These are phyloP conservation scores for Oropetium thomaeum DNA, from an alignment of 176 grass and related monocot genomes.

Conservation along the genomic window DNA sequence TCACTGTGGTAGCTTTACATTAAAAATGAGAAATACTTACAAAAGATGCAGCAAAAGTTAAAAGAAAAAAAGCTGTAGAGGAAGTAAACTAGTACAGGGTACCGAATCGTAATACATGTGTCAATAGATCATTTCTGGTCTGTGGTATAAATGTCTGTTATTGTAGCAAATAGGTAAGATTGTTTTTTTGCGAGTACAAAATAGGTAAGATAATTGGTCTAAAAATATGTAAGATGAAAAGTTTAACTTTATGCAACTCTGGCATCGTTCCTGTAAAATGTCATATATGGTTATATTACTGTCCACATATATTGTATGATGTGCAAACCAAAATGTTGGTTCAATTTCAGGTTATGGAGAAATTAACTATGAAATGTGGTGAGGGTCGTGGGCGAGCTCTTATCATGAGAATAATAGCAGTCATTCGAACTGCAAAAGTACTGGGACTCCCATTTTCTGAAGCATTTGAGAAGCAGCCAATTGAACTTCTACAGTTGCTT, in stretches of 20 bases:
- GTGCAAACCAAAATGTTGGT: slow-evolving; percentile 19
- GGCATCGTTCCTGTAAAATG: background rate
- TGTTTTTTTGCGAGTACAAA: too few relatives aligned
- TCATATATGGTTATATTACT: slow-evolving; percentile 11
- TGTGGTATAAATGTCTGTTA: slow-evolving; percentile 3
- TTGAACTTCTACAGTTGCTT: slow-evolving; percentile 90
- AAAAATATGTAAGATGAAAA: background rate
- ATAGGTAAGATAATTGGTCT: too few relatives aligned
- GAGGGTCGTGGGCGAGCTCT: slow-evolving; percentile 77
- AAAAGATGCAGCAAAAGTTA: too few relatives aligned
- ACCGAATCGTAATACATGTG: too few relatives aligned
- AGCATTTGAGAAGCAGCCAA: slow-evolving; percentile 85
- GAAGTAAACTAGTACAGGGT: too few relatives aligned
- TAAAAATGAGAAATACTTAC: too few relatives aligned
- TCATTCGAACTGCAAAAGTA: slow-evolving; percentile 75
- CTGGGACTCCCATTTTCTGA: slow-evolving; percentile 76
- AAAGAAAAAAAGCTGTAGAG: too few relatives aligned
- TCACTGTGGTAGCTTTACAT: too few relatives aligned
- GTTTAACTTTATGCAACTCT: slow-evolving; percentile 5
- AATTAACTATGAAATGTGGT: slow-evolving; percentile 62
- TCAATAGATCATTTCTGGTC: slow-evolving; percentile 21
- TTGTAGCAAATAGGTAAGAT: background rate
- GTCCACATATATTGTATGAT: slow-evolving; percentile 10
- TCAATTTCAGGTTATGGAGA: slow-evolving; percentile 72
- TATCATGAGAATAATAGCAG: slow-evolving; percentile 78